A percentile compares a stretch with the other conserved stretches of the same genome.
Conservation (phyloP, 2,329 filamentous ascomycete species). For the Cadophora malorum region DNA sequence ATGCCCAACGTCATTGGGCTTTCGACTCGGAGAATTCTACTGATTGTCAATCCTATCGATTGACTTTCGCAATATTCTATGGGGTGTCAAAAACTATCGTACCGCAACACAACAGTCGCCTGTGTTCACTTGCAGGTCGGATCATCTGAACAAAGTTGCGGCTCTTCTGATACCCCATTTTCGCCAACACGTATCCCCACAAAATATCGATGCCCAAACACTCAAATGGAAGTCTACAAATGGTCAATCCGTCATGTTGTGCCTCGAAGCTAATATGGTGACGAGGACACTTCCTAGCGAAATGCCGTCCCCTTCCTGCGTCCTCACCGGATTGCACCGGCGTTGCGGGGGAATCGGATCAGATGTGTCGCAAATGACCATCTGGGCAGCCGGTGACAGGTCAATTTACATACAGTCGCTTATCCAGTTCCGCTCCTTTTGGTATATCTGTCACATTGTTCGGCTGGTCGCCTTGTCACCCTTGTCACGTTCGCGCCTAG, state of each 20-base stretch:
- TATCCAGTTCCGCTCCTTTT: neutral
- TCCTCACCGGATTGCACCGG: neutral
- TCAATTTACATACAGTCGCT: neutral
- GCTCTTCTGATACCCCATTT: neutral
- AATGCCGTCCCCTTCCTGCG: neutral
- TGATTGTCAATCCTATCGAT: neutral
- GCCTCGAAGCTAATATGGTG: neutral
- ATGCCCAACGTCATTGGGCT: constrained; percentile 8
- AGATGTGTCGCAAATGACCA: neutral
- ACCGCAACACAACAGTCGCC: neutral
- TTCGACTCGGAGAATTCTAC: neutral
- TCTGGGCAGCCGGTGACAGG: neutral
- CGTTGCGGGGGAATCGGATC: neutral
- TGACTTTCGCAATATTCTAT: neutral
- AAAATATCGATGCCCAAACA: neutral
- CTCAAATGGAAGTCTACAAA: neutral
- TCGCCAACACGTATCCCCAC: constrained; percentile 5
- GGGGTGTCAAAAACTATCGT: neutral
- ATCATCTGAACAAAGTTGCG: neutral
- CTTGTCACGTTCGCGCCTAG: no score
- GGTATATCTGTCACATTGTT: neutral
- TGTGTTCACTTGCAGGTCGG: neutral
- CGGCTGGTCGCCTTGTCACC: neutral
- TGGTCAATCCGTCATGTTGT: neutral
- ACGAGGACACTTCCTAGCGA: neutral